phyloP scores from a whole-genome alignment of 2,329 filamentous ascomycete species.

The Claviceps maximensis region DNA sequence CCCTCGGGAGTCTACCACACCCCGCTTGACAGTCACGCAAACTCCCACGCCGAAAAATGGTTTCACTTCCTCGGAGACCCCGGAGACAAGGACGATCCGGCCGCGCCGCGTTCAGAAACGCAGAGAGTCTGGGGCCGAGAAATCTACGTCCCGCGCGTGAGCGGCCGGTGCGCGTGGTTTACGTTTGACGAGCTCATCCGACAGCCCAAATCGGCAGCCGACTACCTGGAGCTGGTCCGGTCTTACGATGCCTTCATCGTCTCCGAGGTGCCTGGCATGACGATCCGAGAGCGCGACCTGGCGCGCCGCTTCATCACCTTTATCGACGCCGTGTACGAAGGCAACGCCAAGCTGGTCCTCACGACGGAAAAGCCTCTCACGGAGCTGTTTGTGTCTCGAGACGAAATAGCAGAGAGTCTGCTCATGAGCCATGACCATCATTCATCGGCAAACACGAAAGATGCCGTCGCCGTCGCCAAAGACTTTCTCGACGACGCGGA shows the following conservation, averaged over 20 bases:
- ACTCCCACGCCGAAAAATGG: constrained; percentile 82
- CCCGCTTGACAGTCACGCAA: constrained; percentile 64
- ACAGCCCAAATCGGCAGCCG: constrained; percentile 76
- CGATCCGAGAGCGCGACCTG: constrained; percentile 68
- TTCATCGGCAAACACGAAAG: constrained; percentile 15
- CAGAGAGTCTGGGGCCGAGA: constrained; percentile 89
- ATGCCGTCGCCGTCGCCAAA: constrained; percentile 25
- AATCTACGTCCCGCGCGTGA: constrained; percentile 76
- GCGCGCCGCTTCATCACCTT: constrained; percentile 94
- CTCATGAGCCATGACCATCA: constrained; percentile 22
- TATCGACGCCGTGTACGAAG: constrained; percentile 90
- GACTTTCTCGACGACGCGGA: constrained; percentile 83
- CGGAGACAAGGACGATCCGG: constrained; percentile 34
- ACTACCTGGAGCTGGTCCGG: constrained; percentile 84
- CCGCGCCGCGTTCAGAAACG: constrained; percentile 55
- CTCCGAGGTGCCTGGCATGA: constrained; percentile 88
- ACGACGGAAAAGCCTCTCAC: constrained; percentile 77
- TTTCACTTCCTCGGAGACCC: constrained; percentile 87
- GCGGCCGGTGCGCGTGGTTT: constrained; percentile 79
- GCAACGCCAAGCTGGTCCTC: constrained; percentile 83
- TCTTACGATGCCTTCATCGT: constrained; percentile 89
- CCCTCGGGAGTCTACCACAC: constrained; percentile 90
- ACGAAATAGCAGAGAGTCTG: constrained; percentile 49
- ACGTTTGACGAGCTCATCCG: constrained; percentile 88
- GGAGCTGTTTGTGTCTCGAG: constrained; percentile 69